Evolutionary conservation across 371 early-diverging fungal genomes (phyloP).

Genomic region (Mucor plumbeus): DNA sequence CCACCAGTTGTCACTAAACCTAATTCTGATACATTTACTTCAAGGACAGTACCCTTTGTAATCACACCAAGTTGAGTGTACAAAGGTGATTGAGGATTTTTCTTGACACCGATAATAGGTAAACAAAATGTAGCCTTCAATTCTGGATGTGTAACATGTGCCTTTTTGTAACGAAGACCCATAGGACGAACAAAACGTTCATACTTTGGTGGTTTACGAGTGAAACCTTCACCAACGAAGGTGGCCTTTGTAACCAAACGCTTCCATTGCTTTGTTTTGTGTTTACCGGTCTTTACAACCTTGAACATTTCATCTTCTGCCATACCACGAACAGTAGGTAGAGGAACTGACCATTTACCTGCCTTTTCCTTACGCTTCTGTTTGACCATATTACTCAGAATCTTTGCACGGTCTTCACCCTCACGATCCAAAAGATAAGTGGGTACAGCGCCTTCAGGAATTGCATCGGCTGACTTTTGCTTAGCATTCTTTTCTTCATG

Average conservation of each 20-base stretch:
- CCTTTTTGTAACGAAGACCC: conserved; percentile 99
- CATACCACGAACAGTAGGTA: conserved; percentile 93
- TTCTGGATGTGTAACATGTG: conserved; percentile 99
- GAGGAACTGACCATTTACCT: conserved; percentile 98
- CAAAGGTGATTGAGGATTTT: conserved; percentile 98
- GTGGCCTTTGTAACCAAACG: conserved; percentile 99
- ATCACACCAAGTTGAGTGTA: conserved; percentile 99
- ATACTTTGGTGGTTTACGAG: conserved; percentile 99
- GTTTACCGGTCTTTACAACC: conserved; percentile 96
- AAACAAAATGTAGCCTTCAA: conserved; percentile 98
- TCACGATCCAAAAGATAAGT: conserved; percentile 99
- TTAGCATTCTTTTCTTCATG: conserved; percentile 96
- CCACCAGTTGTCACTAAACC: conserved; percentile 99
- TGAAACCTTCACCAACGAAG: conserved; percentile 99
- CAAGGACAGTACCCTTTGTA: conserved; percentile 99
- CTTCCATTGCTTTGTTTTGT: conserved; percentile 98
- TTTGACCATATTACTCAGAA: conserved; percentile 98
- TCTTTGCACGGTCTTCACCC: conserved; percentile 95
- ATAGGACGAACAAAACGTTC: conserved; percentile 99
- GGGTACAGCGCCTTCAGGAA: conserved; percentile 97
- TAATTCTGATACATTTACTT: conserved; percentile 93
- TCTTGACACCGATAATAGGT: conserved; percentile 99
- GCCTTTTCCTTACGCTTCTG: conserved; percentile 99
- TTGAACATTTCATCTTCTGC: conserved; percentile 75
- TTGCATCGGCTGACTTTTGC: conserved; percentile 85